Conservation (phyloP, 371 early-diverging fungal genomes). For the Mucor lusitanicus region DNA sequence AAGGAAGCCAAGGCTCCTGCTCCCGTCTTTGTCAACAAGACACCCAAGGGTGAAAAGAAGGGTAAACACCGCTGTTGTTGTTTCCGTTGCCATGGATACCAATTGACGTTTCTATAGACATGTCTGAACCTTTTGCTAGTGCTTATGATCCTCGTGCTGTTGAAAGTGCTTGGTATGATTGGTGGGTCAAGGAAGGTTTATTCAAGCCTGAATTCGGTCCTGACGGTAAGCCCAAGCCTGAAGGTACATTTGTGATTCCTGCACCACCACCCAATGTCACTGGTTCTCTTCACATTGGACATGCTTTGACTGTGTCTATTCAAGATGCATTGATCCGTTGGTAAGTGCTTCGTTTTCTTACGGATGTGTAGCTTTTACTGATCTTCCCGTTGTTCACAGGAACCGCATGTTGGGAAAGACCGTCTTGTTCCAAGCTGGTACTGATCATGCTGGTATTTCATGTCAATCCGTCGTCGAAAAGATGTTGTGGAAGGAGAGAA, state of each 20-base stretch:
- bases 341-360: constrained; percentile 32
- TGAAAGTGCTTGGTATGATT: constrained; percentile 96
- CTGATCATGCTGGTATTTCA: constrained; percentile 99
- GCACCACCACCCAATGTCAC: constrained; percentile 99
- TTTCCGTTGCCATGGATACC: too few species aligned
- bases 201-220: constrained; percentile 87
- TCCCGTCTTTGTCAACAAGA: constrained; percentile 79
- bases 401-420: constrained; percentile 98
- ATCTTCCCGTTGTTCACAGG: too few species aligned
- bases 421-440: constrained; percentile 96
- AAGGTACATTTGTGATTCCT: constrained; percentile 91
- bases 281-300: constrained; percentile 98
- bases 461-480: constrained; percentile 99
- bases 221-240: constrained; percentile 75
- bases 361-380: too few species aligned
- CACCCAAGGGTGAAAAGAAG: constrained; percentile 93
- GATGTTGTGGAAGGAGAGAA: constrained; percentile 81
- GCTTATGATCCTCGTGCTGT: constrained; percentile 93
- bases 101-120: constrained; percentile 47
- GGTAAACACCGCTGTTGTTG: constrained; percentile 26
- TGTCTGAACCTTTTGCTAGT: constrained; percentile 78
- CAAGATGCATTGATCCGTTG: constrained; percentile 98
- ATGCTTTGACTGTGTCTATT: constrained; percentile 96
- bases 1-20: constrained; percentile 50
- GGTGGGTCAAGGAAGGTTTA: constrained; percentile 92